Base-by-base conservation (phyloP, 768 basidiomycete genomes). In the Suillus variegatus region DNA sequence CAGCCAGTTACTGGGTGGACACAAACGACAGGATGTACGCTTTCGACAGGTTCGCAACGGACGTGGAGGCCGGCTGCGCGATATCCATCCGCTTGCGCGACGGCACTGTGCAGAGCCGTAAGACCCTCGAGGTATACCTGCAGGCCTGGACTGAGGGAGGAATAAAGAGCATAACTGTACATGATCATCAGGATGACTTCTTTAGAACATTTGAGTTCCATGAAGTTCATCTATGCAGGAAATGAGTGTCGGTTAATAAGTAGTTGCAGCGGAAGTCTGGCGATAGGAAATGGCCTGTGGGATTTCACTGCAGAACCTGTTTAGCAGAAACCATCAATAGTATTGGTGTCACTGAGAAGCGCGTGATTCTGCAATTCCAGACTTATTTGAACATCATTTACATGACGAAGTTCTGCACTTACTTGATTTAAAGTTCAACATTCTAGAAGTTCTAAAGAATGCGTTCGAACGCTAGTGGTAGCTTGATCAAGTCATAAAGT, bases 11-110 rank as follows among this genome's bases (percentile, higher is more conserved):
- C n/a, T n/a, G n/a, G n/a, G n/a, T n/a, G n/a, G n/a, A n/a, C n/a
- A n/a, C n/a, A 94, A 67, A 95, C 90, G 56, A 95, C 80, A 20
- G 93, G 93, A 74, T 94, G 93, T 38, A 91, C 71, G 6, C 85
- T 85, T 76, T 92, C 90, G 65, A 92, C 77, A 61, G 84, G 82
- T 64, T 89, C 80, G 47, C 93, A 82, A 36, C 92, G 87, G 32
- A 93, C 90, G 62, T 86, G 85, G 55, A 87, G 82, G 6, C 89
- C 90, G 0, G 88, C 88, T 7, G 86, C 88, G 20, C 87, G 83
- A 43, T 90, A 81, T 52, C 91, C 91, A 14, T 92, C 87, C 0
- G 92, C 91, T 72, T 94, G 92, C 12, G 87, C 88, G 47, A 88
- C 88, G 3, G 85, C 92, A 61, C 90, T 91, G 77, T 94, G 92